Base-by-base conservation (phyloP, 2,329 filamentous ascomycete genomes). In the Emmonsiellopsis sp. region DNA sequence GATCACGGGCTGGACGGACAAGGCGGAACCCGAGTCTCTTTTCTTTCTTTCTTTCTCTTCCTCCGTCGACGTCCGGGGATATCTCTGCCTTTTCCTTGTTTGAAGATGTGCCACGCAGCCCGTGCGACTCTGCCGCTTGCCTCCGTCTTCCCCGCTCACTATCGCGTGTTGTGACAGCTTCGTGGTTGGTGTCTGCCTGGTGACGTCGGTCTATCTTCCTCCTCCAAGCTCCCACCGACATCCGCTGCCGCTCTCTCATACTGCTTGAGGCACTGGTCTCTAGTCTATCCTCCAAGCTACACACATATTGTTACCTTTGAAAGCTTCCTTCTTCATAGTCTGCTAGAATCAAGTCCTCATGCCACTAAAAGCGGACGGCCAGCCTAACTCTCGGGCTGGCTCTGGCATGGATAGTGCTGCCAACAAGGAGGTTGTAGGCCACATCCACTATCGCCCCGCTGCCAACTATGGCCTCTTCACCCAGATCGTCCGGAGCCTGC, bases 391-490 rank as follows among this genome's bases (percentile, higher is more conserved):
- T 30, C 35, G 16, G 16, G 40, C 35, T 38, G 5, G 9, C 35
- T 9, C 35, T 38, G 34, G 16, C 10, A 49, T 49, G 48, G 54
- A 54, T n/a, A 57, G 20, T 45, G 55, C 60, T 48, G 55, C 60
- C 31, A 50, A 26, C 20, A 26, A 52, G 15, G 32, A 58, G 20
- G 47, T 34, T 13, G 31, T 52, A 31, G 50, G 53, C 43, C 57
- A 58, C 31, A 54, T 57, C 20, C 55, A 56, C 31, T 47, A 51
- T 20, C 53, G 54, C n/a, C 69, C 68, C 13, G 63, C 64, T 47
- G 60, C 74, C 53, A 75, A 76, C 59, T 72, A 77, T 69, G 73
- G 73, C 26, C 60, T 70, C 43, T 61, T 67, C 10, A 70, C 71
- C 63, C 75, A 78, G 55, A 53, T 75, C 15, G 44, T 76, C 30